A percentile compares a stretch with the other conserved stretches of the same genome.
These are phyloP conservation scores for Globisporangium perplexum DNA, from an alignment of 352 stramenopile genomes.

Conservation along the genomic window DNA sequence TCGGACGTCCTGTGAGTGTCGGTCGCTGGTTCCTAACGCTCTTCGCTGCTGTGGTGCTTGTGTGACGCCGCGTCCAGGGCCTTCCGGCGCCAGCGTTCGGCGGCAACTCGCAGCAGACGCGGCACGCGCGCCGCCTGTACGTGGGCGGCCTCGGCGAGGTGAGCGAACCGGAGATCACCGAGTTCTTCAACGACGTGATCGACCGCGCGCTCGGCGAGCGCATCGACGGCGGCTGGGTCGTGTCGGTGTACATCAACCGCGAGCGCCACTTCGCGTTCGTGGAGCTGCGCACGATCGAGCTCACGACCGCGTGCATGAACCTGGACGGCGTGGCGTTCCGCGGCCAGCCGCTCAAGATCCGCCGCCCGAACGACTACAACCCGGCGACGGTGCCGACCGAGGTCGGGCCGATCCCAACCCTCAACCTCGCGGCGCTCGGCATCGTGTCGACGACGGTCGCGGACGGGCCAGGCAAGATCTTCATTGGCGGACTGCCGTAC, in stretches of 20 bases:
- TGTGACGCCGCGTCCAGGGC: background rate
- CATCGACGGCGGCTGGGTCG: conserved; percentile 68
- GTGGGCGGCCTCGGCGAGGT: conserved; percentile 90
- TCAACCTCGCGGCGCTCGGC: conserved; percentile 89
- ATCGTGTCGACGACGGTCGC: conserved; percentile 94
- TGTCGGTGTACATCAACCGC: conserved; percentile 94
- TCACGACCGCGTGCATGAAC: conserved; percentile 94
- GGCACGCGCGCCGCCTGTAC: conserved; percentile 95
- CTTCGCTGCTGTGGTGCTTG: background rate
- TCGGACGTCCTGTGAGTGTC: no score
- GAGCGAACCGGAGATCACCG: conserved; percentile 78
- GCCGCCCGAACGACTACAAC: conserved; percentile 98
- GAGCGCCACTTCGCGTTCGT: conserved; percentile 97
- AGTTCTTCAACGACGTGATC: conserved; percentile 92
- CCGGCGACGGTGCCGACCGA: conserved; percentile 80
- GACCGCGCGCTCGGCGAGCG: conserved; percentile 73
- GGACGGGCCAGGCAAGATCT: conserved; percentile 98
- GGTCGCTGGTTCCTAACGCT: background rate
- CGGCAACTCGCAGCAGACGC: conserved; percentile 88
- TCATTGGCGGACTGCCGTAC: conserved; percentile 97
- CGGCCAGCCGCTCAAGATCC: conserved; percentile 94
- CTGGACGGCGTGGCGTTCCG: conserved; percentile 95
- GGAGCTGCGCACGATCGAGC: conserved; percentile 95
- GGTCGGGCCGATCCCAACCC: conserved; percentile 79
- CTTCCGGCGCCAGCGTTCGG: conserved; percentile 3